Base-by-base conservation (phyloP, 805 yeast species). In the Maudiozyma saulgeensis region DNA sequence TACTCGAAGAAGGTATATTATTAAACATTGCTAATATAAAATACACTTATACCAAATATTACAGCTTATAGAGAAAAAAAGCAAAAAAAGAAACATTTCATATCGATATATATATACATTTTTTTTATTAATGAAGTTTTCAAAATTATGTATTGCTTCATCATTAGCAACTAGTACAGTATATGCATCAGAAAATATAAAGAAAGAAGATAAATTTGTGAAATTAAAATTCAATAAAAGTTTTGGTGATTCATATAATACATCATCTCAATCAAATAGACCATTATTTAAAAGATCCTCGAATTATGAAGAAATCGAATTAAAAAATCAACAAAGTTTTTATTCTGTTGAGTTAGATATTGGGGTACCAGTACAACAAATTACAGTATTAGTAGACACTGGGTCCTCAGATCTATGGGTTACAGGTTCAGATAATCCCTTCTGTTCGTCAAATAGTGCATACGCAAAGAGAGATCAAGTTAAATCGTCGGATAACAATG, bases 391-490 rank as follows among this genome's bases (percentile, higher is more conserved):
- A 35, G 62, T 84, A 13, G 91, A 84, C 58, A 84, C 90, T 0
- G 91, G 90, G 2, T 82, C 89, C 0, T 75, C 85, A 0, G 91
- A 84, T 61, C 66, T 84, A 16, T 84, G 64, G 64, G 78, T 82
- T 16, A 72, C 77, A 50, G 70, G 73, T 25, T 61, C 74, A 2
- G 57, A 67, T 43, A 80, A 79, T 56, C 75, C 82, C 2, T 74
- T 69, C 51, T 76, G 81, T 57, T 18, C 31, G 23, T 41, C 43
- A 11, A 32, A 18, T 38, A 8, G 26, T 19, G 38, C 26, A 26
- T 32, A 40, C 12, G 47, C 21, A 15, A 26, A 39, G 19, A 39
- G 39, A 39, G 18, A 28, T 5, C 25, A 28, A 16, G 32, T 11
- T 8, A 7, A 25, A 2, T 18, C n/a, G 2, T 18, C 25, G 9